Evolutionary conservation across 2,329 filamentous ascomycete genomes (phyloP), one percentile per base, ranked within the genome.

Genomic region (Alternaria angustiovoidea): DNA sequence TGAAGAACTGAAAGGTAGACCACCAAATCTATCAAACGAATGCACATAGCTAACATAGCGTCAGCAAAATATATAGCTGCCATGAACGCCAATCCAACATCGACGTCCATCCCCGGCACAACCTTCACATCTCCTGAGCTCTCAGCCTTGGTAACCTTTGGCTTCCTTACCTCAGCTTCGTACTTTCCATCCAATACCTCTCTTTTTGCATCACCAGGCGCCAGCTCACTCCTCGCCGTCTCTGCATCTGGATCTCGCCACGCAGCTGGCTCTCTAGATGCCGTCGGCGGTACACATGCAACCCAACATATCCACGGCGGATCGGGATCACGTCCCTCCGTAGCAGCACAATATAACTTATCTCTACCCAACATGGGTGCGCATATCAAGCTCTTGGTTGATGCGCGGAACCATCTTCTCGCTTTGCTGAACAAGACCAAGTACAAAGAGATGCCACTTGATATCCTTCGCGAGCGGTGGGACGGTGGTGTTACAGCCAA

Each of bases 241-340:
- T 85, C 88, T 38, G 84, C 82, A 26, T 86, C 91, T 22, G 81
- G 80, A 16, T 87, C 88, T 2, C 84, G 81, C 63, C 88, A 89
- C 22, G 87, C 89, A 5, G 89, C 91, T 1, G 91, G 91, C 14
- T 88, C 88, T 3, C 70, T 90, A 2, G 89, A 83, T 7, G 89
- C 91, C 1, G 87, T 93, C 0, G 91, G 91, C 1, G 90, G 90
- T 5, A 79, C 82, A n/a, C 86, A 86, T 20, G 89, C 87, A 2
- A 80, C 92, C 5, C 86, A 90, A n/a, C 71, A 84, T 84, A 49
- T 86, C 84, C 89, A 90, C 16, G 90, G 90, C 8, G 90, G 89
- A 2, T 62, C 68, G 20, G 63, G 68, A 8, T 68, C 63, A 7
- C 66, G 66, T 6, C 47, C 64, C 3, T 46, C 62, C 1, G 39